A percentile compares a stretch with the other conserved stretches of the same genome.
phyloP scores from a whole-genome alignment of 106 monocot genomes.

The Gastrodia elata region DNA sequence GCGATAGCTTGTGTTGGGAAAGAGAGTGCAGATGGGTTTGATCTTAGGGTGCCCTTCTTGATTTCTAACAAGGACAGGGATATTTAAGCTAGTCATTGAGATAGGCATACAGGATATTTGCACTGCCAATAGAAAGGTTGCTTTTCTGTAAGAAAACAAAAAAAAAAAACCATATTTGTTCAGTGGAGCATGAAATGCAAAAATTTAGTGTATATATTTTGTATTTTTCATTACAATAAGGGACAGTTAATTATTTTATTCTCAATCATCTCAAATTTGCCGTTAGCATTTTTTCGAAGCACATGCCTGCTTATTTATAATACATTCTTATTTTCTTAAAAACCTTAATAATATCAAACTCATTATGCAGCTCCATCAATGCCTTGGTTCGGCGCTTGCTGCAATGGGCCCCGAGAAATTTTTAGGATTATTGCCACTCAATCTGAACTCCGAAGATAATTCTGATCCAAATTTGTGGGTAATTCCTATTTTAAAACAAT shows the following conservation, averaged over 20 bases:
- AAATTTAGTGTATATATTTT: neutral
- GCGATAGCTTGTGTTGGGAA: too few species aligned
- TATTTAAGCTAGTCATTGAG: too few species aligned
- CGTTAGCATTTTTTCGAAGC: neutral
- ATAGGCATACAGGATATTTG: too few species aligned
- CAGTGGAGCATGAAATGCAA: neutral
- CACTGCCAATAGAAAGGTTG: too few species aligned
- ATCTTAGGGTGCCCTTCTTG: too few species aligned
- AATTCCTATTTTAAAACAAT: slow-evolving; percentile 79
- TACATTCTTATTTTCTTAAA: neutral
- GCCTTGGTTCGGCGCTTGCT: slow-evolving; percentile 73
- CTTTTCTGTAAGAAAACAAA: too few species aligned
- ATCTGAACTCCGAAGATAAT: slow-evolving; percentile 36
- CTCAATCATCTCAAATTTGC: neutral
- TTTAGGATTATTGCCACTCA: slow-evolving; percentile 50
- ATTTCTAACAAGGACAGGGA: too few species aligned
- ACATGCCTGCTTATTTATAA: neutral
- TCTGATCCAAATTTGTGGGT: slow-evolving; percentile 64
- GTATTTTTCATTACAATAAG: neutral
- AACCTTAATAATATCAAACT: neutral
- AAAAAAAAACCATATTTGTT: too few species aligned
- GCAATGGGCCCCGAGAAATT: slow-evolving; percentile 83
- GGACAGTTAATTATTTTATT: neutral
- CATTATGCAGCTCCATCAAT: slow-evolving; percentile 77
- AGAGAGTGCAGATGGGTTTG: too few species aligned